A percentile compares a stretch with the other conserved stretches of the same genome.
Evolutionary conservation across 768 basidiomycete species (phyloP).

Genomic region (Boletus sp.): DNA sequence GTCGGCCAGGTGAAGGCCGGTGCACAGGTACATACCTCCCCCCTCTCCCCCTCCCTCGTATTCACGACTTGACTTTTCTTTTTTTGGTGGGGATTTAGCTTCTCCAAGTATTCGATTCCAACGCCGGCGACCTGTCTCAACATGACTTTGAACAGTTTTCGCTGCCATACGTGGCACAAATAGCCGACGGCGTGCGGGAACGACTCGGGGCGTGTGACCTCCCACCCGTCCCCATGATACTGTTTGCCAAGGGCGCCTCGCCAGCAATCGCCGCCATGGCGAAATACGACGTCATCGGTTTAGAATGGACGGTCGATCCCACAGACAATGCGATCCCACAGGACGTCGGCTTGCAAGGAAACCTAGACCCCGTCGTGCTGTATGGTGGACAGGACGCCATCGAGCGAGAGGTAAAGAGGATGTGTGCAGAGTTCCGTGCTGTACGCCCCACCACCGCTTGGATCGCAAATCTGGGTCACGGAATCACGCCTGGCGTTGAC

Average conservation of each 20-base stretch:
- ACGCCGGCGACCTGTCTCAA: conserved; percentile 89
- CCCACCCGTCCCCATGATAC: conserved; percentile 71
- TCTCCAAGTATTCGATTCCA: conserved; percentile 96
- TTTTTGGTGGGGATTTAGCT: conserved; percentile 45
- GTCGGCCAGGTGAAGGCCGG: conserved; percentile 94
- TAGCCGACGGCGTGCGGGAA: conserved; percentile 63
- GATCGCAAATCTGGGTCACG: conserved; percentile 97
- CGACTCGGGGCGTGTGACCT: conserved; percentile 53
- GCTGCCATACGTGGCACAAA: conserved; percentile 71
- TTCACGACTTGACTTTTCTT: too few relatives aligned
- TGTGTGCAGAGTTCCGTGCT: conserved; percentile 69
- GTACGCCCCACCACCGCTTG: conserved; percentile 61
- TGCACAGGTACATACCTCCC: conserved; percentile 70
- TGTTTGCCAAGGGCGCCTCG: conserved; percentile 95
- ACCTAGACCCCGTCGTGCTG: conserved; percentile 85
- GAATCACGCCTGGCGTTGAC: conserved; percentile 93
- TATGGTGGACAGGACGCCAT: conserved; percentile 87
- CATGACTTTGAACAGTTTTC: conserved; percentile 84
- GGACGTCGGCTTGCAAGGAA: conserved; percentile 80
- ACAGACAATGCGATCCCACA: conserved; percentile 54
- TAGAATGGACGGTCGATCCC: conserved; percentile 91
- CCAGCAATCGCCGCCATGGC: conserved; percentile 60
- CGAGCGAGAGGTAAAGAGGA: conserved; percentile 77
- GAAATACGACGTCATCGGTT: conserved; percentile 84
- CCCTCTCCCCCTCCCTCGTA: too few relatives aligned